Conservation (phyloP, 2,329 filamentous ascomycete genomes). For the Chaetomiaceae sp. region DNA sequence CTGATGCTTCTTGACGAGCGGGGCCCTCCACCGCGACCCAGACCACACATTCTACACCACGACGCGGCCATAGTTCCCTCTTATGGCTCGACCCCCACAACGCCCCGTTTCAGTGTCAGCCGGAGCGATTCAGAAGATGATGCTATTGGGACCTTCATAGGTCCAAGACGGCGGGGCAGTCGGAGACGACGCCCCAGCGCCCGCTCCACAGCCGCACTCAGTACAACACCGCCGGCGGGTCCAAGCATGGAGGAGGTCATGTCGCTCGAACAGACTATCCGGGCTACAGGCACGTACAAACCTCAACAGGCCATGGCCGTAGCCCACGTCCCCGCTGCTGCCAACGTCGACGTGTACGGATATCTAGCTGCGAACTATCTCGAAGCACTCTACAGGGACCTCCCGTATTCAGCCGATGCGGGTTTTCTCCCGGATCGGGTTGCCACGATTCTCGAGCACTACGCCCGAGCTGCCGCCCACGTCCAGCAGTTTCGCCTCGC, state of each 20-base stretch:
- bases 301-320: constrained; percentile 61
- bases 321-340: constrained; percentile 51
- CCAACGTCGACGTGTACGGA: constrained; percentile 49
- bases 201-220: constrained; percentile 43
- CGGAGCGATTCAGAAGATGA: constrained; percentile 64
- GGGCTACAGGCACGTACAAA: constrained; percentile 53
- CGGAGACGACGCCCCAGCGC: constrained; percentile 41
- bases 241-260: constrained; percentile 39
- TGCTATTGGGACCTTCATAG: constrained; percentile 56
- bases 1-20: constrained; percentile 61
- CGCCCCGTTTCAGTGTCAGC: constrained; percentile 51
- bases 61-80: constrained; percentile 35
- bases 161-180: constrained; percentile 38
- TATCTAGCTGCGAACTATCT: constrained; percentile 56
- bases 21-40: constrained; percentile 42
- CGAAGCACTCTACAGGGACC: constrained; percentile 45
- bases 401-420: constrained; percentile 40
- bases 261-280: constrained; percentile 54
- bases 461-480: constrained; percentile 53
- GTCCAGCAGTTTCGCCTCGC: constrained; percentile 56
- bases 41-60: constrained; percentile 33
- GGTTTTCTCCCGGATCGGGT: constrained; percentile 46
- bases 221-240: constrained; percentile 53
- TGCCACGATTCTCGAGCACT: constrained; percentile 49
- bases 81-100: constrained; percentile 47